phyloP scores from a whole-genome alignment of 1,139 yeast species.

The Suhomyces anneliseae region DNA sequence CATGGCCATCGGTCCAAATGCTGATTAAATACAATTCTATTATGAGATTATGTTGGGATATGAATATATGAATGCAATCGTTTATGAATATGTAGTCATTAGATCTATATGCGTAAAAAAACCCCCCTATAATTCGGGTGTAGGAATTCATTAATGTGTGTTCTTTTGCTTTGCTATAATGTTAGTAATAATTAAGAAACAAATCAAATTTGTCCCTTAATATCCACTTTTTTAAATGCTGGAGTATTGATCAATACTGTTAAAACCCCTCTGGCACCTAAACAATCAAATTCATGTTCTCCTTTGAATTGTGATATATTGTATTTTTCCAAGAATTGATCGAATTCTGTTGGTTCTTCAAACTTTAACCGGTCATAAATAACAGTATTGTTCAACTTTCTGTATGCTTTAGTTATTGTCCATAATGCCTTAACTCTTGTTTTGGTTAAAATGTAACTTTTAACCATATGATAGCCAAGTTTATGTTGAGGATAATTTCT shows the following conservation, averaged over 20 bases:
- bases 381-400: slow-evolving; percentile 51
- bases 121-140: too few species aligned
- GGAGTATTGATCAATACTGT: slow-evolving; percentile 41
- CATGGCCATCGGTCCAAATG: slow-evolving; percentile 61
- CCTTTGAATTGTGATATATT: slow-evolving; percentile 37
- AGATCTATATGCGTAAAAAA: neutral
- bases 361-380: slow-evolving; percentile 52
- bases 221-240: slow-evolving; percentile 69
- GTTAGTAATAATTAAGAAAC: neutral
- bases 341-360: slow-evolving; percentile 24
- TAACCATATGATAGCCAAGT: slow-evolving; percentile 31
- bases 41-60: neutral
- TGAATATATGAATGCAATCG: neutral
- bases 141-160: too few species aligned
- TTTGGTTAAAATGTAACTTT: slow-evolving; percentile 46
- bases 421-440: slow-evolving; percentile 63
- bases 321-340: slow-evolving; percentile 41
- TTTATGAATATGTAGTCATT: neutral
- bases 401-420: slow-evolving; percentile 59
- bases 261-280: slow-evolving; percentile 48
- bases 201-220: slow-evolving; percentile 75
- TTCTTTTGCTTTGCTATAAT: neutral
- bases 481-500: slow-evolving; percentile 16
- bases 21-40: neutral
- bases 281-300: slow-evolving; percentile 39